These are phyloP conservation scores for Rhizoclosmatium globosum DNA, from an alignment of 192 early-diverging fungal species.

Conservation along the genomic window DNA sequence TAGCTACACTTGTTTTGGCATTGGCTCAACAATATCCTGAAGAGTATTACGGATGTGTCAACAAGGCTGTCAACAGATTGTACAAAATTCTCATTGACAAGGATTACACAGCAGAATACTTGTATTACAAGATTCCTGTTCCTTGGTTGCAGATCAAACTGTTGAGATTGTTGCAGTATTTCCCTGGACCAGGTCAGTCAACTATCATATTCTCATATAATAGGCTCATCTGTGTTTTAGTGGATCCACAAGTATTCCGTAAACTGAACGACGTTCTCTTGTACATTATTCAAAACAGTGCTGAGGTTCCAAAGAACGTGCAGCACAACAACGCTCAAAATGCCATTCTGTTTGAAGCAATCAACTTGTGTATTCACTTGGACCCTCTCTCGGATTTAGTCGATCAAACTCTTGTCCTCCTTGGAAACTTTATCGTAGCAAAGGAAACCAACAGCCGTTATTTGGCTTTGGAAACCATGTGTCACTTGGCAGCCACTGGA, in stretches of 20 bases:
- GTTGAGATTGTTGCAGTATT: slow-evolving; percentile 94
- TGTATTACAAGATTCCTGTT: slow-evolving; percentile 97
- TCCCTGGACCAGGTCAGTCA: slow-evolving; percentile 59
- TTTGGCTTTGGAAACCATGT: slow-evolving; percentile 96
- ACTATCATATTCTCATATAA: not conserved
- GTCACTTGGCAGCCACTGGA: slow-evolving; percentile 75
- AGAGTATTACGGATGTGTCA: slow-evolving; percentile 75
- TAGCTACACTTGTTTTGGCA: slow-evolving; percentile 86
- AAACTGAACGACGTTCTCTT: slow-evolving; percentile 77
- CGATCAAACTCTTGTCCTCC: slow-evolving; percentile 80
- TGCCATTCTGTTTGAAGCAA: slow-evolving; percentile 96
- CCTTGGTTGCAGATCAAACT: slow-evolving; percentile 99
- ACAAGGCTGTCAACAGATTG: slow-evolving; percentile 81
- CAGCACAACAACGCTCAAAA: slow-evolving; percentile 99
- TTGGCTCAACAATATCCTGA: slow-evolving; percentile 92
- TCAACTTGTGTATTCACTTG: slow-evolving; percentile 93
- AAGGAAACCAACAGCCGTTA: slow-evolving; percentile 99
- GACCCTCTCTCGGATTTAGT: slow-evolving; percentile 89
- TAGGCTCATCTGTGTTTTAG: slow-evolving; percentile 12
- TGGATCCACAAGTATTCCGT: slow-evolving; percentile 24
- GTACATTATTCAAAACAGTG: slow-evolving; percentile 77
- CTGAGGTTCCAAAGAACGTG: slow-evolving; percentile 92
- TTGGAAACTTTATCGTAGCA: slow-evolving; percentile 90
- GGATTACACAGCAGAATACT: slow-evolving; percentile 84
- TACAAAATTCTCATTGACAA: slow-evolving; percentile 86